Conservation (phyloP, 2,329 filamentous ascomycete species). For the Sarocladiaceae sp. region DNA sequence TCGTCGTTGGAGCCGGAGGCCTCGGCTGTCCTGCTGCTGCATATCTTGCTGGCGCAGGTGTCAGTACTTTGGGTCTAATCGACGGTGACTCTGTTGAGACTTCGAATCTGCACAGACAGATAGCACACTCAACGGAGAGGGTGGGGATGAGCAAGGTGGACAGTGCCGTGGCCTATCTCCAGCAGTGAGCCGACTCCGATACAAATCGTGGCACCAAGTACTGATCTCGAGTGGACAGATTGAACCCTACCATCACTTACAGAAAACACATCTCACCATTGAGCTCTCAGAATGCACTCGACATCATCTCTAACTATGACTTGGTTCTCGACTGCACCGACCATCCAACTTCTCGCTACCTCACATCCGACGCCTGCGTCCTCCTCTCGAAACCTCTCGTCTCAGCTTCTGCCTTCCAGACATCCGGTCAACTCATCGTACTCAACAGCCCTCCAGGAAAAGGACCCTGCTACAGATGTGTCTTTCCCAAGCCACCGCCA, state of each 20-base stretch:
- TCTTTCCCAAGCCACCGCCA: constrained; percentile 84
- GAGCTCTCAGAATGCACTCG: constrained; percentile 58
- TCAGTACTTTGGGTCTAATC: constrained; percentile 75
- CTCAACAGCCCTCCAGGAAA: constrained; percentile 73
- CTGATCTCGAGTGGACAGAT: constrained; percentile 31
- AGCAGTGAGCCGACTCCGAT: constrained; percentile 34
- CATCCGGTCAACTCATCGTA: constrained; percentile 83
- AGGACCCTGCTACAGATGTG: constrained; percentile 87
- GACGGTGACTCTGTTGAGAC: constrained; percentile 84
- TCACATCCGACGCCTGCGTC: constrained; percentile 86
- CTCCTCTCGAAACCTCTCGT: constrained; percentile 73
- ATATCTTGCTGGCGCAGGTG: constrained; percentile 86
- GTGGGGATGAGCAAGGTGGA: constrained; percentile 76
- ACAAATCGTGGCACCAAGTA: background rate
- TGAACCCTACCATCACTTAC: constrained; percentile 69
- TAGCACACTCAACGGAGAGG: constrained; percentile 66
- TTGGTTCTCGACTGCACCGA: constrained; percentile 93
- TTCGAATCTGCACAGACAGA: constrained; percentile 89
- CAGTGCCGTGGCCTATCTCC: constrained; percentile 59
- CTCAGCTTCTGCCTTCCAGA: constrained; percentile 82
- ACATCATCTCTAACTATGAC: constrained; percentile 66
- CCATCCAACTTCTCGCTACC: constrained; percentile 82
- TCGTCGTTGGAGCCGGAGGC: constrained; percentile 83
- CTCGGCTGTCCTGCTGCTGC: constrained; percentile 86
- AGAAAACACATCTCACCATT: constrained; percentile 58